phyloP scores from a whole-genome alignment of 306 rosid genomes.

The Ochetophila trinervis region DNA sequence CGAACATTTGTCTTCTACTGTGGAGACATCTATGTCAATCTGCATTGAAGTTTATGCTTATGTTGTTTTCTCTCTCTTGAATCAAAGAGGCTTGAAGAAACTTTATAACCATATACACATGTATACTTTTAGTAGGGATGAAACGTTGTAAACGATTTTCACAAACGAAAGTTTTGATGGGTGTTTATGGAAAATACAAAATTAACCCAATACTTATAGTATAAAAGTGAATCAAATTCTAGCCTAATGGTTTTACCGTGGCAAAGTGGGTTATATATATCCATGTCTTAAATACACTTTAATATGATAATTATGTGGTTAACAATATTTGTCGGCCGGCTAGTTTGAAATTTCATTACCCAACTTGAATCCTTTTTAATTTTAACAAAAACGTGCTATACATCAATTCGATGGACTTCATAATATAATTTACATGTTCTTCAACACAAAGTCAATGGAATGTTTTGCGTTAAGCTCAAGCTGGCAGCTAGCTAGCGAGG shows the following conservation, averaged over 20 bases:
- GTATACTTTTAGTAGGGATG: too few species aligned
- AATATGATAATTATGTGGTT: too few species aligned
- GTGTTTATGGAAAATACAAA: too few species aligned
- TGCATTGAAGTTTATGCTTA: not conserved
- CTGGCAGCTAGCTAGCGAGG: not conserved
- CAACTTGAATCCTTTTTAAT: not conserved
- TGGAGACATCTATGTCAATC: constrained; percentile 13
- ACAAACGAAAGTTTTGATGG: too few species aligned
- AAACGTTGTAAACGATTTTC: too few species aligned
- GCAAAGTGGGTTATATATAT: too few species aligned
- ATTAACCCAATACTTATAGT: too few species aligned
- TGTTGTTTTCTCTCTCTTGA: not conserved
- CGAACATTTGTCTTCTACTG: constrained; percentile 30
- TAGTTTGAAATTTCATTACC: not conserved
- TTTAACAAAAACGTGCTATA: not conserved
- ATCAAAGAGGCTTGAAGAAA: not conserved
- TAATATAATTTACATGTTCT: not conserved
- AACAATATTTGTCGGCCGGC: not conserved
- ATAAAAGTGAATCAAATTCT: too few species aligned
- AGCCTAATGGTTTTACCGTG: too few species aligned
- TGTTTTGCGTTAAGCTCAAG: not conserved
- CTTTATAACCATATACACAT: too few species aligned
- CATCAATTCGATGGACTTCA: not conserved
- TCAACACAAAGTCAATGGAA: constrained; percentile 16
- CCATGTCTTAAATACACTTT: too few species aligned